Evolutionary conservation across 495 filamentous ascomycete species (phyloP), one percentile per base, ranked within the genome.

Genomic region (Xylona heveae): DNA sequence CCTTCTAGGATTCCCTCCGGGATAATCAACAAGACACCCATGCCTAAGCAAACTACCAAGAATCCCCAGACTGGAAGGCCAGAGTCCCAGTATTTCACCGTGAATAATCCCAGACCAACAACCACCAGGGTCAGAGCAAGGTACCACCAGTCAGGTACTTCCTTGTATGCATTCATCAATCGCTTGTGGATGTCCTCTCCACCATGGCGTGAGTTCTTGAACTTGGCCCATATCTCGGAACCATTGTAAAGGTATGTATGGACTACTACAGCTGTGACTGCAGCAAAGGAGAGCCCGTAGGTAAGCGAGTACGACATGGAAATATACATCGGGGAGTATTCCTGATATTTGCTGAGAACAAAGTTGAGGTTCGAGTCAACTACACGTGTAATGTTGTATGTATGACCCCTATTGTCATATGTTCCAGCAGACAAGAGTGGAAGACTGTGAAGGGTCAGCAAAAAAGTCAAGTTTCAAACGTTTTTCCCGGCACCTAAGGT

Each of bases 301-400:
- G 23, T 25, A 13, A 25, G 23, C 23, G 23, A 7, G 12, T 25
- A 25, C 23, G 23, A 7, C 7, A 13, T 13, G 23, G 23, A 13
- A 25, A 25, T 7, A 13, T 7, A 25, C 23, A 25, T 25, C 23
- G 23, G 23, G 8, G 23, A 25, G 23, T 25, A 25, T 25, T 7
- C 23, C 12, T 25, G 23, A 25, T 25, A 25, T 25, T 25, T 25
- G 7, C 8, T 13, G 12, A 13, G 7, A 13, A 7, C 23, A 7
- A 65, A 47, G 3, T 50, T 47, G 8, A 51, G 54, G 24, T 55
- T 35, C 1, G 34, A 13, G 17, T 49, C 51, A 47, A 65, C 54
- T 6, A 65, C 54, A 8, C 53, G 51, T 10, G 28, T 40, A 3
- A 55, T 57, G 30, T 64, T 50, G 37, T 64, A 64, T 8, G 40